Base-by-base conservation (phyloP, 495 filamentous ascomycete genomes). In the Tetracladium setigerum region DNA sequence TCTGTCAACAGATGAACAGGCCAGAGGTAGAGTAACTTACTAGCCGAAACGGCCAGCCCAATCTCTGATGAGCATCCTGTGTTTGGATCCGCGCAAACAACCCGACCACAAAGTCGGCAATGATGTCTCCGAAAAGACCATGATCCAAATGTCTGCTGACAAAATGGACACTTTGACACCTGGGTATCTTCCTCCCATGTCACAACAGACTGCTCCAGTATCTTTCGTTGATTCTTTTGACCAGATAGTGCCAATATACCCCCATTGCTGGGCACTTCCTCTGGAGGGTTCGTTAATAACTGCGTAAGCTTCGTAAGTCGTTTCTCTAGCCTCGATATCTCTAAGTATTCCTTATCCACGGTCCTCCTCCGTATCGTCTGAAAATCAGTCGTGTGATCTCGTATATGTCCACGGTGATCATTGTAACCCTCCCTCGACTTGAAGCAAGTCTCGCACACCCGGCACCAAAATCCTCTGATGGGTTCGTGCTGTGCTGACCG, bases 401-500 rank as follows among this genome's bases (percentile, higher is more conserved):
- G 70, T 34, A 73, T 65, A 4, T 84, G 53, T 2, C 83, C 89
- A 45, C 76, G 77, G 53, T 89, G 85, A 57, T 97, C 91, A 60
- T 90, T 95, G 64, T 97, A 98, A 2, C 94, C 94, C 31, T 90
- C 88, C 52, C 94, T 74, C 15, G 87, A 92, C 68, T 95, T 97
- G 66, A 91, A 98, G 63, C 92, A 98, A 19, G 92, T 97, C 65
- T 97, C 94, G 61, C 92, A 98, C 4, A 95, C 90, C 30, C 92
- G 67, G 58, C 86, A 94, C 92, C 92, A 98, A 46, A 90, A 74
- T 1, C 92, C 92, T 51, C 94, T 68, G 0, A 95, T 84, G 0
- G 94, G 94, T 53, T 98, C 94, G 69, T 95, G 88, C 52, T 82
- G 77, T 4, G 94, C 92, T 5, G 88, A 82, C 38, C 90, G 74